Evolutionary conservation across 768 basidiomycete species (phyloP).

Genomic region (Clathrus columnatus): DNA sequence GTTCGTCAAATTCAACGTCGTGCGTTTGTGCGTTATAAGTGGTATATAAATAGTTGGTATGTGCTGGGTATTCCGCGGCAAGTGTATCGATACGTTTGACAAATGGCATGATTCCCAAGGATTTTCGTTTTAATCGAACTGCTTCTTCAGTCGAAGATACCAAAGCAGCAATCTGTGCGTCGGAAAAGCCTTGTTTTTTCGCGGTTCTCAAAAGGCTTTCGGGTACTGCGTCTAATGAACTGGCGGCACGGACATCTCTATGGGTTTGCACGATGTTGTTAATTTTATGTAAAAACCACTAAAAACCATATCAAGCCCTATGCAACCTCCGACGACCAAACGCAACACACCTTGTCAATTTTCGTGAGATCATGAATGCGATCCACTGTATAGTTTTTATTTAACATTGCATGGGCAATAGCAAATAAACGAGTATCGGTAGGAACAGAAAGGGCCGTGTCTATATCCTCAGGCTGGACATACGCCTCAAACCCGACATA

Average conservation of each 20-base stretch:
- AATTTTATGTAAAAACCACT: slow-evolving; percentile 99
- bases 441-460: slow-evolving; percentile 67
- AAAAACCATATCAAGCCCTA: not conserved
- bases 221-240: slow-evolving; percentile 60
- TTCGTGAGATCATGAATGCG: slow-evolving; percentile 88
- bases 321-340: not conserved
- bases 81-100: slow-evolving; percentile 99
- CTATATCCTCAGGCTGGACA: slow-evolving; percentile 76
- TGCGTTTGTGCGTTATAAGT: slow-evolving; percentile 97
- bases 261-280: slow-evolving; percentile 96
- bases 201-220: slow-evolving; percentile 75
- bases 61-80: slow-evolving; percentile 96
- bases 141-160: slow-evolving; percentile 61
- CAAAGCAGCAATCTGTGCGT: slow-evolving; percentile 83
- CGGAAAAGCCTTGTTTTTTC: slow-evolving; percentile 94
- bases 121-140: slow-evolving; percentile 82
- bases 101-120: slow-evolving; percentile 83
- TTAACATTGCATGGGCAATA: slow-evolving; percentile 96
- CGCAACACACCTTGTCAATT: slow-evolving; percentile 75
- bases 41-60: slow-evolving; percentile 99
- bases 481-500: slow-evolving; percentile 98
- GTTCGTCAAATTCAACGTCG: slow-evolving; percentile 90
- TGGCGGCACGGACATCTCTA: slow-evolving; percentile 59
- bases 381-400: slow-evolving; percentile 85
- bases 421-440: slow-evolving; percentile 96